These are phyloP conservation scores for Mortierella antarctica DNA, from an alignment of 192 early-diverging fungal genomes.

Conservation along the genomic window DNA sequence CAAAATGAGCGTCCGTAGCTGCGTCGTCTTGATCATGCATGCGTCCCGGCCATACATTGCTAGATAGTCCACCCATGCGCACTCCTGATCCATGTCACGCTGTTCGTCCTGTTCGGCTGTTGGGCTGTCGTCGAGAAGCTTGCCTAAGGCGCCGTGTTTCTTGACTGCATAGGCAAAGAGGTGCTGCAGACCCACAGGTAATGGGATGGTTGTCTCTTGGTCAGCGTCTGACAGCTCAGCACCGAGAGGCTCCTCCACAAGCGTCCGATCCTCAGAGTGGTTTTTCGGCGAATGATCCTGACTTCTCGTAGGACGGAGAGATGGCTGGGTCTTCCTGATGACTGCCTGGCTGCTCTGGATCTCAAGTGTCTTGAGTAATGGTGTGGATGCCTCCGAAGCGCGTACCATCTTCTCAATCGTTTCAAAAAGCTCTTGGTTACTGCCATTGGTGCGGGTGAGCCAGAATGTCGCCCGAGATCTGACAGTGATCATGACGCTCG, in stretches of 20 bases:
- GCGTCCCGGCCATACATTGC: constrained; percentile 31
- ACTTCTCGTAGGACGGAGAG: too few relatives aligned
- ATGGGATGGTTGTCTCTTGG: constrained; percentile 8
- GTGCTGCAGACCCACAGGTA: constrained; percentile 18
- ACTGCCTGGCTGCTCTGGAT: constrained; percentile 17
- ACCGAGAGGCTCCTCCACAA: constrained; percentile 5
- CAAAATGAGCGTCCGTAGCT: constrained; percentile 9
- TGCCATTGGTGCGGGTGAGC: constrained; percentile 17
- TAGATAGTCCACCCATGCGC: constrained; percentile 47
- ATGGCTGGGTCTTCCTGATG: neutral
- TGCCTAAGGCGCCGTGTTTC: neutral
- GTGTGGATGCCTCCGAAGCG: neutral
- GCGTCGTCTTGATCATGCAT: constrained; percentile 45
- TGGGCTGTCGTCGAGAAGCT: neutral
- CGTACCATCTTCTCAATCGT: constrained; percentile 3
- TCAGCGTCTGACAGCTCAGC: neutral
- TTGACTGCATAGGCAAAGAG: neutral
- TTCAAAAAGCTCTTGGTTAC: constrained; percentile 34
- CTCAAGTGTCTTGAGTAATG: constrained; percentile 28
- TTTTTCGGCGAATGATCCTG: constrained; percentile 11
- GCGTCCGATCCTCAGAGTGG: constrained; percentile 13
- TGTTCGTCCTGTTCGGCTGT: neutral
- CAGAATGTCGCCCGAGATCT: constrained; percentile 24
- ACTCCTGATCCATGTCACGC: constrained; percentile 30
- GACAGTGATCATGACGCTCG: constrained; percentile 6